Percentiles rank a stretch among this genome's conserved stretches.
phyloP scores from a whole-genome alignment of 139 green algal species.

The Pleodorina starrii region DNA sequence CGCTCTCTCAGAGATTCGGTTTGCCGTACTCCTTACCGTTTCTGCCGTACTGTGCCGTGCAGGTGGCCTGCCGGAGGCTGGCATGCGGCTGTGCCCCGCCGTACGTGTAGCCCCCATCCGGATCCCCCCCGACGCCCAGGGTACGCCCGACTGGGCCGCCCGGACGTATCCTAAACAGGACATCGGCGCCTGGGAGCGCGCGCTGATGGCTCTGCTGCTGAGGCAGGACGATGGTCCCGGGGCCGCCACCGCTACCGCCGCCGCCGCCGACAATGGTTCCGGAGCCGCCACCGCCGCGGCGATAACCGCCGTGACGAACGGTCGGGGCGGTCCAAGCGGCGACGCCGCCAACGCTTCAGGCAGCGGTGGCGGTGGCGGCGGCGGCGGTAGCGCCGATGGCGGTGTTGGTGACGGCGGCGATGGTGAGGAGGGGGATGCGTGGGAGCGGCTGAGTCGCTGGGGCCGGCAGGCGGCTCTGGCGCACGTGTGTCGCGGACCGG shows the following conservation, averaged over 20 bases:
- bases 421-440: background rate
- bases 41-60: too few species aligned
- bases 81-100: slow-evolving; percentile 26
- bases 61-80: slow-evolving; percentile 1
- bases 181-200: slow-evolving; percentile 28
- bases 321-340: too few species aligned
- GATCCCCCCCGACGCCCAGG: background rate
- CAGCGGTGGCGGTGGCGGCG: background rate
- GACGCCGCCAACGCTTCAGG: background rate
- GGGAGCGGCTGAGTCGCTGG: background rate
- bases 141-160: slow-evolving; percentile 6
- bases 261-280: too few species aligned
- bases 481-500: background rate
- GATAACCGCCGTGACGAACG: too few species aligned
- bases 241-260: too few species aligned
- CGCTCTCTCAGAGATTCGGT: too few species aligned
- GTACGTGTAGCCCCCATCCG: background rate
- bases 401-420: background rate
- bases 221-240: too few species aligned
- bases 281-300: too few species aligned
- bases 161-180: slow-evolving; percentile 32
- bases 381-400: background rate
- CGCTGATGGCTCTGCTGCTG: slow-evolving; percentile 2
- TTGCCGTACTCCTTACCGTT: too few species aligned
- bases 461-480: background rate